Conservation (phyloP, 2,329 filamentous ascomycete species). For the Ceratocystis harringtonii region DNA sequence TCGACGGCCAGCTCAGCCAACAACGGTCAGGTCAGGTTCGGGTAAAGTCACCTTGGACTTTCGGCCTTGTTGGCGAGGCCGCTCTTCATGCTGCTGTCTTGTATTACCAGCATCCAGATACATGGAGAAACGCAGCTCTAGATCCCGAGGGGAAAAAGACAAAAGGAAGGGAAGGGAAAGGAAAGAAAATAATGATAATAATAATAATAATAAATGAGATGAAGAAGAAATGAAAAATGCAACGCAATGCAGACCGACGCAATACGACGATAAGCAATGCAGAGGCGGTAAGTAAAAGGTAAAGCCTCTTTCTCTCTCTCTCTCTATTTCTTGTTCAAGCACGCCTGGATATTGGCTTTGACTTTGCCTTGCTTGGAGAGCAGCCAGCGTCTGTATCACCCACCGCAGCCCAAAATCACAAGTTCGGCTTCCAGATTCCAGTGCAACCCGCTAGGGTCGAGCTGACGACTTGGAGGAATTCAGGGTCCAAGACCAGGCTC, state of each 20-base stretch:
- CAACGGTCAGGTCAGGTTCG: neutral
- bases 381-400: neutral
- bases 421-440: neutral
- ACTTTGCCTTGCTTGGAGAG: neutral
- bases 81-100: no score
- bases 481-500: neutral
- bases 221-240: no score
- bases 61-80: no score
- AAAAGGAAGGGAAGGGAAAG: no score
- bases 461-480: neutral
- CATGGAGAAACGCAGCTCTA: no score
- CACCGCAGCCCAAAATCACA: neutral
- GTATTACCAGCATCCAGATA: no score
- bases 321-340: neutral
- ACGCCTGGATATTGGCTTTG: neutral
- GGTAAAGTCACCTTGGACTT: no score
- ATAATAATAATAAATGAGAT: no score
- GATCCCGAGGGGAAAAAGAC: no score
- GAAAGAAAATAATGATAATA: no score
- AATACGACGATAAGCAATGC: neutral
- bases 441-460: neutral
- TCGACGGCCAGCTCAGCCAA: neutral
- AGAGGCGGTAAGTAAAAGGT: neutral
- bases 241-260: no score
- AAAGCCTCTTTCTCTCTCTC: no score